These are phyloP conservation scores for Diplodia sapinea DNA, from an alignment of 2,329 filamentous ascomycete species.

Conservation along the genomic window DNA sequence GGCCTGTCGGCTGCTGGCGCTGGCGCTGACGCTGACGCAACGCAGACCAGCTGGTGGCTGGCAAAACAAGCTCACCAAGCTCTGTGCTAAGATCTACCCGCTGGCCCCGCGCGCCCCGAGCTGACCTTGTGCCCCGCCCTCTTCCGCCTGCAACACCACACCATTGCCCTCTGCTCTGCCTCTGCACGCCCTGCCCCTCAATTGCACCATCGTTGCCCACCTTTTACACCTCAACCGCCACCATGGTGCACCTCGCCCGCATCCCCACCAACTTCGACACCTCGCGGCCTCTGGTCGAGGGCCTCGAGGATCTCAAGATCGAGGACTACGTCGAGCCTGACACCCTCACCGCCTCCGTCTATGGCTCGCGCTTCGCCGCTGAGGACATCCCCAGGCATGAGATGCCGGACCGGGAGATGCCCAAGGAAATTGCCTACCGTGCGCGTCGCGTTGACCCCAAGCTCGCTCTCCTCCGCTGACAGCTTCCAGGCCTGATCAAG, in stretches of 20 bases:
- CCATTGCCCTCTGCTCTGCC: slow-evolving; percentile 8
- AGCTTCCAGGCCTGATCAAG: slow-evolving; percentile 38
- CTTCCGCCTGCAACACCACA: slow-evolving; percentile 9
- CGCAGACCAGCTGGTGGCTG: neutral
- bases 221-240: slow-evolving; percentile 32
- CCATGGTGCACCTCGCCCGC: slow-evolving; percentile 58
- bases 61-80: slow-evolving; percentile 32
- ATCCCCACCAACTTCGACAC: slow-evolving; percentile 52
- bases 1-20: neutral
- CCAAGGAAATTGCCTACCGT: slow-evolving; percentile 87
- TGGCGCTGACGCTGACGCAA: slow-evolving; percentile 1
- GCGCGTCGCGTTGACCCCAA: slow-evolving; percentile 56
- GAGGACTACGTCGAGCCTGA: slow-evolving; percentile 53
- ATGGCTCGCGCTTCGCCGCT: slow-evolving; percentile 82
- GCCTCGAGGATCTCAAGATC: slow-evolving; percentile 56
- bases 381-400: slow-evolving; percentile 80
- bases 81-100: slow-evolving; percentile 28
- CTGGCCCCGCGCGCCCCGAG: neutral
- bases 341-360: slow-evolving; percentile 78
- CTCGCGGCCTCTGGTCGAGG: slow-evolving; percentile 47
- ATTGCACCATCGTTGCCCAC: slow-evolving; percentile 1
- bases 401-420: slow-evolving; percentile 92
- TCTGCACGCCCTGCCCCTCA: slow-evolving; percentile 16
- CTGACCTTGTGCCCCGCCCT: slow-evolving; percentile 15
- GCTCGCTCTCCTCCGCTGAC: neutral